These are phyloP conservation scores for Talaromyces sp. DNA, from an alignment of 2,329 filamentous ascomycete genomes.

Conservation along the genomic window DNA sequence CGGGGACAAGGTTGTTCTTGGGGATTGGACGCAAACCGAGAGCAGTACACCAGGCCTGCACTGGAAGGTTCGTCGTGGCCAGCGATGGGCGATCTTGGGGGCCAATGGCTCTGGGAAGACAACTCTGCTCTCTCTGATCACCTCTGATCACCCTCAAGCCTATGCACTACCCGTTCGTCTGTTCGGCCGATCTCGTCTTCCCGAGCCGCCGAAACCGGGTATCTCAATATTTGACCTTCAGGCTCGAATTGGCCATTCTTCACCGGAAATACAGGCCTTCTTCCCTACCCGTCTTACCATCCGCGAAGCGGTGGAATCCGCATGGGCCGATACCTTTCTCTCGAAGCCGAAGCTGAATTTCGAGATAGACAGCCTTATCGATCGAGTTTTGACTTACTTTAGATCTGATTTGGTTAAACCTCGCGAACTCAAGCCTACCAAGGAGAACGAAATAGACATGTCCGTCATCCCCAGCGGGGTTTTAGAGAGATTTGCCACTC, in stretches of 20 bases:
- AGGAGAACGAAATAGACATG: conserved; percentile 3
- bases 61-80: conserved; percentile 77
- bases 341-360: conserved; percentile 60
- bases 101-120: conserved; percentile 95
- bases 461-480: conserved; percentile 6
- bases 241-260: conserved; percentile 82
- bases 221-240: conserved; percentile 93
- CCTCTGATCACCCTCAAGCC: conserved; percentile 90
- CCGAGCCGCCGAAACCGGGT: conserved; percentile 63
- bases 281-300: conserved; percentile 75
- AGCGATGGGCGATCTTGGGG: conserved; percentile 89
- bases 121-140: conserved; percentile 84
- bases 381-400: conserved; percentile 71
- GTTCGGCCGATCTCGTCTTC: conserved; percentile 76
- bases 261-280: conserved; percentile 87
- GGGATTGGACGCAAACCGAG: conserved; percentile 65
- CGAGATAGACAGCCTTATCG: conserved; percentile 55
- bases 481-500: neutral
- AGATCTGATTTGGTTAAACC: conserved; percentile 65
- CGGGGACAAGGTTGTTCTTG: conserved; percentile 68
- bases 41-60: conserved; percentile 56
- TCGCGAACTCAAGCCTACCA: neutral
- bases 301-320: conserved; percentile 71
- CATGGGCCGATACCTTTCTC: conserved; percentile 85
- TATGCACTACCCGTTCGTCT: conserved; percentile 83